phyloP scores from a whole-genome alignment of 1,284 basidiomycete genomes.

The Ganoderma multipileum region DNA sequence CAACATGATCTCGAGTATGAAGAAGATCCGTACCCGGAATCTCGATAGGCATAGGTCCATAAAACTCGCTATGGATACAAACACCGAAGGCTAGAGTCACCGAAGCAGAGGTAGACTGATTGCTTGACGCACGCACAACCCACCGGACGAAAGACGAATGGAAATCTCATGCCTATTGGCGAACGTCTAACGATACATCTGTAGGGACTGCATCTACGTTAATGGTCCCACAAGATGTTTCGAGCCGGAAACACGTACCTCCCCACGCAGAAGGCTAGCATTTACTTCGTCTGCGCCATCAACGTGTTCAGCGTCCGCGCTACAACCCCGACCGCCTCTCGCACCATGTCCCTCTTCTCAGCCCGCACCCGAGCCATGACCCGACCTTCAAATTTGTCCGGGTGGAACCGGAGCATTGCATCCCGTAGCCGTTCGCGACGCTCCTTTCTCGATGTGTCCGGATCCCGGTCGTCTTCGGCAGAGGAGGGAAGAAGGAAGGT shows the following conservation, averaged over 20 bases:
- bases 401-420: constrained; percentile 81
- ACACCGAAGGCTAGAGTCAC: too few relatives aligned
- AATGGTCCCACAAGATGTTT: neutral
- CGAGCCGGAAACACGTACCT: neutral
- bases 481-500: constrained; percentile 60
- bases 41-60: too few relatives aligned
- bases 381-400: constrained; percentile 85
- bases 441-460: constrained; percentile 38
- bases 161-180: neutral
- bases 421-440: constrained; percentile 73
- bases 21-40: too few relatives aligned
- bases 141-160: neutral
- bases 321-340: constrained; percentile 80
- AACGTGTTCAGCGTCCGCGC: constrained; percentile 36
- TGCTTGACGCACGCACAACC: too few relatives aligned
- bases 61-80: too few relatives aligned
- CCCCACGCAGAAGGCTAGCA: neutral
- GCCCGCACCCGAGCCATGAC: constrained; percentile 63
- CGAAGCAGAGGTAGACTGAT: too few relatives aligned
- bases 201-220: neutral
- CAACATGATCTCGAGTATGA: too few relatives aligned
- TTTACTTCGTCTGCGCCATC: constrained; percentile 29
- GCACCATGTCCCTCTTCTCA: constrained; percentile 74
- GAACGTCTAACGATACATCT: neutral
- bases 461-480: neutral